Evolutionary conservation across 2,329 filamentous ascomycete genomes (phyloP).

Genomic region (Pezicula neosporulosa): DNA sequence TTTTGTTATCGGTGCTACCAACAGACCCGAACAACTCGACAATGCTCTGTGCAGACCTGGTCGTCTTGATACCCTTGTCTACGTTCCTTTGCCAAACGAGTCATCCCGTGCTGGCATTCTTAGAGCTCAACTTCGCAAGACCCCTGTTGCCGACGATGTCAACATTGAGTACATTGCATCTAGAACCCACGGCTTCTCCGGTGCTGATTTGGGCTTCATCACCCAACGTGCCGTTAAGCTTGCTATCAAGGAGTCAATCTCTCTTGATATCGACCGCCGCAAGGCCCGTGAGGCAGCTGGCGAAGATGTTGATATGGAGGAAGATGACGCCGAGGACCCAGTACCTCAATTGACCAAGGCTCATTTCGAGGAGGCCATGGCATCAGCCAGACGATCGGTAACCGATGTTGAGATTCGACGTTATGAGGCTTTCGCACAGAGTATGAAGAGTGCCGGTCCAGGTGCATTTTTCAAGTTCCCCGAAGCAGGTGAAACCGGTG

Average conservation of each 20-base stretch:
- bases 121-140: conserved; percentile 96
- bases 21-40: conserved; percentile 97
- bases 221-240: conserved; percentile 99
- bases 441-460: conserved; percentile 97
- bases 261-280: conserved; percentile 79
- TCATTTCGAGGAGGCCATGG: conserved; percentile 99
- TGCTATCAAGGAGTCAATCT: conserved; percentile 96
- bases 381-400: conserved; percentile 87
- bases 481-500: conserved; percentile 56
- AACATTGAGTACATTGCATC: conserved; percentile 88
- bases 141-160: conserved; percentile 82
- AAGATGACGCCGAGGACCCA: conserved; percentile 80
- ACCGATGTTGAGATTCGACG: conserved; percentile 95
- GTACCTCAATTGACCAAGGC: conserved; percentile 94
- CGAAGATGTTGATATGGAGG: conserved; percentile 78
- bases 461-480: conserved; percentile 99
- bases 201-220: conserved; percentile 98
- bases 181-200: conserved; percentile 98
- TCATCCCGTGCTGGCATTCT: conserved; percentile 85
- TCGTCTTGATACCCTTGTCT: conserved; percentile 97
- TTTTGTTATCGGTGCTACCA: conserved; percentile 98
- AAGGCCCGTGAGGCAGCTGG: conserved; percentile 87
- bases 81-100: conserved; percentile 95
- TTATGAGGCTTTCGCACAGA: conserved; percentile 97
- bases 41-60: conserved; percentile 96